Conservation (phyloP, 1,139 yeast genomes). For the Zygoascus meyerae region DNA sequence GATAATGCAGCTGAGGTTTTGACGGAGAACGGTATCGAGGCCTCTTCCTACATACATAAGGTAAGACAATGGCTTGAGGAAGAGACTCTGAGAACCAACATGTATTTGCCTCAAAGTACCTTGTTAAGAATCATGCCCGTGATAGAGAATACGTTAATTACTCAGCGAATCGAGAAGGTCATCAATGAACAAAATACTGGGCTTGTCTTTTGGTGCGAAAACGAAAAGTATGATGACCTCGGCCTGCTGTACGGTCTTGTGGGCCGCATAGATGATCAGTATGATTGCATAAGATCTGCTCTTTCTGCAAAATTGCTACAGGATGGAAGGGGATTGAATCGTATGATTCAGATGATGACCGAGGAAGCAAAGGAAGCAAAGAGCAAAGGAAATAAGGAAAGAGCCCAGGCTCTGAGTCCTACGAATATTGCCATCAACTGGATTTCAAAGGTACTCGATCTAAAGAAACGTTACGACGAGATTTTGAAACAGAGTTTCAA, state of each 20-base stretch:
- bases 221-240: constrained; percentile 39
- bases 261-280: constrained; percentile 48
- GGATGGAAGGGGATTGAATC: constrained; percentile 38
- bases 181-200: constrained; percentile 51
- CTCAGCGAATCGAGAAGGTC: constrained; percentile 51
- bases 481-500: constrained; percentile 47
- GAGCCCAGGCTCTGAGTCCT: constrained; percentile 35
- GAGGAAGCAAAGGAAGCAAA: constrained; percentile 23
- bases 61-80: constrained; percentile 50
- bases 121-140: constrained; percentile 48
- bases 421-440: constrained; percentile 60
- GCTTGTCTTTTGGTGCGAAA: constrained; percentile 48
- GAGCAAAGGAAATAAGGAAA: constrained; percentile 31
- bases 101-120: constrained; percentile 47
- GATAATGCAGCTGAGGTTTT: constrained; percentile 42
- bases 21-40: constrained; percentile 38
- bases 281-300: constrained; percentile 45
- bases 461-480: constrained; percentile 48
- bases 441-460: constrained; percentile 55
- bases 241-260: constrained; percentile 46
- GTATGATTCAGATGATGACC: constrained; percentile 19
- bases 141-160: constrained; percentile 58
- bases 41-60: constrained; percentile 51
- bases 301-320: constrained; percentile 45
- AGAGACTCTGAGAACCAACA: constrained; percentile 50